Base-by-base conservation (phyloP, 2,329 filamentous ascomycete genomes). In the Dothideomycetes sp. region DNA sequence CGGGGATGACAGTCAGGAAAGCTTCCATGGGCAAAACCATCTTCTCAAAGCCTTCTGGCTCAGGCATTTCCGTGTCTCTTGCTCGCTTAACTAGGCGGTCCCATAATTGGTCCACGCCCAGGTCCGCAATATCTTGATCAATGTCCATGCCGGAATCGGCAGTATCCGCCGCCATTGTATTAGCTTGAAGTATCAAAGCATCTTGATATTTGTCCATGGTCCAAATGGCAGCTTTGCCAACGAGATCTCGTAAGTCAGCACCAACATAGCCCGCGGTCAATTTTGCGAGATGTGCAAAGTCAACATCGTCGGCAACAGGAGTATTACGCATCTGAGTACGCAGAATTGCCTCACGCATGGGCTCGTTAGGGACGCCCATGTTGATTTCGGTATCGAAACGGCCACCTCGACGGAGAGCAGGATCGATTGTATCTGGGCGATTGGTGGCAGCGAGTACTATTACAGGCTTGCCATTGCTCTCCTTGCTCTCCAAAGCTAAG, bases 361-460 rank as follows among this genome's bases (percentile, higher is more conserved):
- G 61, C 52, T 91, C 79, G 47, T 85, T 87, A 0, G 91, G 91
- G 27, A 95, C 84, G 16, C 81, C 81, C 57, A 96, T 79, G 53
- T 88, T 87, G 49, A 95, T 81, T 51, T 87, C 88, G 43, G 77
- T 79, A 49, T 85, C 82, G 55, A 94, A 94, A 37, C 80, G 71
- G 8, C 82, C 88, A 39, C 75, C 79, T 58, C 79, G 73, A 51
- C 81, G 73, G 22, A 93, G 64, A 0, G 79, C 79, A 1, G 87
- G 80, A 52, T 96, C 86, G 27, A 98, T 68, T 49, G 81, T 86
- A 52, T 94, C 86, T 0, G 87, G 83, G 27, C 82, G 73, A 56
- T 94, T 94, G 0, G 89, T 95, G 3, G 91, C 91, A 1, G 88
- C 91, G 37, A 96, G 73, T 11, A 94, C 84, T 22, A 96, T 81